A percentile compares a stretch with the other conserved stretches of the same genome.
phyloP scores from a whole-genome alignment of 352 stramenopile species.

The Phytopythium delawarense region DNA sequence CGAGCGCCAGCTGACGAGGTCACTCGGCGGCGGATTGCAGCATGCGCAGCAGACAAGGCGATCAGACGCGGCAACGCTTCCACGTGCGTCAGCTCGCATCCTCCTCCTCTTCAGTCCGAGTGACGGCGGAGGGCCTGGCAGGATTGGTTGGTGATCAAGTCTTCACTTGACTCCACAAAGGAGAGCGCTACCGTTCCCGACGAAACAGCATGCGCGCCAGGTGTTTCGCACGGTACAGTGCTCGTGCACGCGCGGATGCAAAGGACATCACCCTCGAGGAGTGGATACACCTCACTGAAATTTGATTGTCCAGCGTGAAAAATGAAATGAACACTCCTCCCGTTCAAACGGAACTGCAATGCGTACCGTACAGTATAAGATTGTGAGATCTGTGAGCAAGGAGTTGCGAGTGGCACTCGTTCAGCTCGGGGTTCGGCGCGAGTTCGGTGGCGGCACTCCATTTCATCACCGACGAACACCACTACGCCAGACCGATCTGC shows the following conservation, averaged over 20 bases:
- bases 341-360: too few species aligned
- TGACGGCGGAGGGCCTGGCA: background rate
- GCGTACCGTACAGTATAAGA: too few species aligned
- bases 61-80: background rate
- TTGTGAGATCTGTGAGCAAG: too few species aligned
- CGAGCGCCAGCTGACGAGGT: background rate
- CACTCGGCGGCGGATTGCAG: constrained; percentile 2
- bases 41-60: background rate
- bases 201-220: background rate
- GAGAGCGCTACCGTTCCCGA: background rate
- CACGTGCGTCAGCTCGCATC: background rate
- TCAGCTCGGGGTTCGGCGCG: too few species aligned
- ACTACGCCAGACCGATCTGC: too few species aligned
- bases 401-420: too few species aligned
- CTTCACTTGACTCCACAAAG: background rate
- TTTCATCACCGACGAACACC: too few species aligned
- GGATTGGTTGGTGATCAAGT: background rate
- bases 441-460: too few species aligned
- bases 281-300: background rate
- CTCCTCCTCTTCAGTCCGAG: background rate
- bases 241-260: too few species aligned
- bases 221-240: background rate
- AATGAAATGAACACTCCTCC: background rate
- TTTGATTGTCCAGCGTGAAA: background rate
- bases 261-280: too few species aligned